These are phyloP conservation scores for Debaryomyces coudertii DNA, from an alignment of 1,139 yeast genomes.

Conservation along the genomic window DNA sequence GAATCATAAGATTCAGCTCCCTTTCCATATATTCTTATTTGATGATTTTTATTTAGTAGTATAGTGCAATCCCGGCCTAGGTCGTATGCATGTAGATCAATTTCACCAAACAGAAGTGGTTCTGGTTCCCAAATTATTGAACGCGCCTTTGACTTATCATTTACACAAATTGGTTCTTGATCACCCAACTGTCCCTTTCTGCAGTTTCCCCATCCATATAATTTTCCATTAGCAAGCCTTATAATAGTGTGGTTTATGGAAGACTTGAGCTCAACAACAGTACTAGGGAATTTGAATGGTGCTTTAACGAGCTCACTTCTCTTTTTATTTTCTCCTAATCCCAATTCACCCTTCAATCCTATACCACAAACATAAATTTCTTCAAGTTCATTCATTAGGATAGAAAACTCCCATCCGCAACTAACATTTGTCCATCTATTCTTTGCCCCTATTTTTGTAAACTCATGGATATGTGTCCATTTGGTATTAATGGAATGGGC, in stretches of 20 bases:
- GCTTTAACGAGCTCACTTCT: slow-evolving; percentile 21
- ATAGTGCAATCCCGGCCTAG: slow-evolving; percentile 54
- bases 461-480: slow-evolving; percentile 16
- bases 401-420: slow-evolving; percentile 82
- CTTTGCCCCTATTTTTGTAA: slow-evolving; percentile 30
- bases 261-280: slow-evolving; percentile 36
- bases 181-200: slow-evolving; percentile 71
- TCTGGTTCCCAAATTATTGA: slow-evolving; percentile 32
- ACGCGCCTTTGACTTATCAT: slow-evolving; percentile 19
- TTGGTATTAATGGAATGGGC: slow-evolving; percentile 28
- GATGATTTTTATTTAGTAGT: slow-evolving; percentile 15
- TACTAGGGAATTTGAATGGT: slow-evolving; percentile 16
- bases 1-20: slow-evolving; percentile 9
- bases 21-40: slow-evolving; percentile 22
- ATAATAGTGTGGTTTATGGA: slow-evolving; percentile 64
- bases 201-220: slow-evolving; percentile 84
- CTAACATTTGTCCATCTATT: slow-evolving; percentile 45
- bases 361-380: slow-evolving; percentile 57
- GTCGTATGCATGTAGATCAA: slow-evolving; percentile 19
- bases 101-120: slow-evolving; percentile 21
- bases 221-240: slow-evolving; percentile 38
- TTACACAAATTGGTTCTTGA: slow-evolving; percentile 13
- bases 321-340: slow-evolving; percentile 45
- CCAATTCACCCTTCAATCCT: slow-evolving; percentile 79
- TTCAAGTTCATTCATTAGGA: slow-evolving; percentile 48